Base-by-base conservation (phyloP, 257 asterid species). In the Gentiana dahurica region DNA sequence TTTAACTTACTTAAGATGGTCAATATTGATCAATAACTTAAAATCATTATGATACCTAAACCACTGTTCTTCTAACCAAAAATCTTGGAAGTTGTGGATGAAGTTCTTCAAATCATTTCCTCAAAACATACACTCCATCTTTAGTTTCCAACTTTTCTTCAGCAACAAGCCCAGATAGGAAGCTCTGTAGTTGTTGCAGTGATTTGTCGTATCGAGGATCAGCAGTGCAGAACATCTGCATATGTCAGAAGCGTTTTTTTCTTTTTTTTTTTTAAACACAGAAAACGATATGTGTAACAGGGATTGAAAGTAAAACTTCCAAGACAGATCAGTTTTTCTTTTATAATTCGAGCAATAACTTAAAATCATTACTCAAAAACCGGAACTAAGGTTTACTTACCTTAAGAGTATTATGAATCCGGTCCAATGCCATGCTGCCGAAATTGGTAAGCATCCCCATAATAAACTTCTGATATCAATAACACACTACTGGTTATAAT, bases 151-250 rank as follows among this genome's bases (percentile, higher is more conserved):
- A 81, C 79, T 88, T 91, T 73, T 91, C 98, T 63, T 92, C 98
- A 15, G 95, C 95, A 69, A 85, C 93, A 44, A 88, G 68, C 66
- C 97, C 94, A 45, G 75, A 74, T 73, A 91, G 77, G 67, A 91
- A 91, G 84, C 90, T 78, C 59, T 88, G 98, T 68, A 92, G 67
- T 80, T 87, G 97, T 60, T 83, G 98, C 64, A 92, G 85, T 54
- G 98, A 81, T 74, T 92, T 92, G 78, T 92, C 98, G 54, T 92
- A 92, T 0, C 85, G 32, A 69, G 97, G 97, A 80, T 92, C 98
- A 11, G 90, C 85, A 4, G 74, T 75, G 73, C 98, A 92, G 64
- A 92, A 92, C 97, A 92, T 92, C 98, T 92, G 85, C 66, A 43
- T 60, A 41, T 36, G 45, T 45, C 65, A 9, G n/a, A 12, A 1